These are phyloP conservation scores for Pseudopyricularia javanii DNA, from an alignment of 2,329 filamentous ascomycete genomes.

Conservation along the genomic window DNA sequence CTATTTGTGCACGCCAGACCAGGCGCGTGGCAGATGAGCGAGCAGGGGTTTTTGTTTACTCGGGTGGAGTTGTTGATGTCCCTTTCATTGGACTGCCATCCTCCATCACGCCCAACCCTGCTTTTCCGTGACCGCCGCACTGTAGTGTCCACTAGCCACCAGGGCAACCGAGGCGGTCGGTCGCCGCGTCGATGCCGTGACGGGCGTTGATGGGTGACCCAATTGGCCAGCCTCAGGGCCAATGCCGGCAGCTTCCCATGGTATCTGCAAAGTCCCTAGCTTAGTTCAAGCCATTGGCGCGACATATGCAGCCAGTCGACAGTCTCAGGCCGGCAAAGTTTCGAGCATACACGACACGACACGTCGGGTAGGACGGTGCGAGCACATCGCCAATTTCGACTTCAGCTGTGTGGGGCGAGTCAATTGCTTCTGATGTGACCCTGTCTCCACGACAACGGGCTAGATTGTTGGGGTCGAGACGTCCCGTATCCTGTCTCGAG, in stretches of 20 bases:
- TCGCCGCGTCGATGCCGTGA: not conserved
- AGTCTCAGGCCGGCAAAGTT: not conserved
- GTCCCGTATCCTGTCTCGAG: too few species aligned
- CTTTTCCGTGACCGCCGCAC: not conserved
- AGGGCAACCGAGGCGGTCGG: conserved; percentile 1
- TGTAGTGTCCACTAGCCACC: not conserved
- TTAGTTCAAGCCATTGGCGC: not conserved
- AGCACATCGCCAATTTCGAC: not conserved
- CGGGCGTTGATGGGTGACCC: not conserved
- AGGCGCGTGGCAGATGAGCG: conserved; percentile 1
- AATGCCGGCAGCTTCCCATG: too few species aligned
- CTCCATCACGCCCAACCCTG: not conserved
- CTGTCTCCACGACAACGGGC: not conserved
- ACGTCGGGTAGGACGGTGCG: not conserved
- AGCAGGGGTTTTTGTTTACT: conserved; percentile 2
- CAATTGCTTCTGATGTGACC: not conserved
- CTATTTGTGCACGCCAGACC: conserved; percentile 1
- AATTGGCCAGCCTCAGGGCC: not conserved
- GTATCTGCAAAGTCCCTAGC: too few species aligned
- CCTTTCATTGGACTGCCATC: not conserved
- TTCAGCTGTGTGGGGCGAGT: not conserved
- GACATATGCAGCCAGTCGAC: not conserved
- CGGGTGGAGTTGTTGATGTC: not conserved
- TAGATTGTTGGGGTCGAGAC: too few species aligned
- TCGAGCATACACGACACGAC: not conserved